phyloP scores from a whole-genome alignment of 2,329 filamentous ascomycete species.

The Hymenoscyphus fraxineus region DNA sequence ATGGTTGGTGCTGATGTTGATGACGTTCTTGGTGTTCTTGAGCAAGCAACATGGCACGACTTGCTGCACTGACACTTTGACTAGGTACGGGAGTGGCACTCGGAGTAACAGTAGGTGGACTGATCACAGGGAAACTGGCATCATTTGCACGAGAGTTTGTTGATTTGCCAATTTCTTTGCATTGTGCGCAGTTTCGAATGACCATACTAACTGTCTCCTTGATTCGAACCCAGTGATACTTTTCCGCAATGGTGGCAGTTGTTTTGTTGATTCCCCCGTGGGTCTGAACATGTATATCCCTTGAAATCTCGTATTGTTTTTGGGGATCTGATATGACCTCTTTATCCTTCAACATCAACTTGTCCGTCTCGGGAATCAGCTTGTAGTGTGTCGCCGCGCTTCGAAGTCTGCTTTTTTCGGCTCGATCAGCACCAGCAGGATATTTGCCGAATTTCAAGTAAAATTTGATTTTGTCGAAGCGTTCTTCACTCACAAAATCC shows the following conservation, averaged over 20 bases:
- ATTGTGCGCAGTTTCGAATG: slow-evolving; percentile 86
- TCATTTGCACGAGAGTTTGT: slow-evolving; percentile 34
- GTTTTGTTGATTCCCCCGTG: slow-evolving; percentile 99
- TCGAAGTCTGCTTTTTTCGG: slow-evolving; percentile 90
- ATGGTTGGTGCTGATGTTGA: slow-evolving; percentile 15
- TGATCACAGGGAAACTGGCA: slow-evolving; percentile 17
- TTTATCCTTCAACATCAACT: slow-evolving; percentile 95
- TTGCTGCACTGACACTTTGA: slow-evolving; percentile 25
- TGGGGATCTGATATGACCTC: slow-evolving; percentile 91
- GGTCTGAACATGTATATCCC: slow-evolving; percentile 66
- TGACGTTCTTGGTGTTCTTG: slow-evolving; percentile 13
- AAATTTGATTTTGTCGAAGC: slow-evolving; percentile 97
- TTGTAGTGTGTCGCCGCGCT: slow-evolving; percentile 96
- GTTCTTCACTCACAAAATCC: slow-evolving; percentile 86
- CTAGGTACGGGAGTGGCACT: slow-evolving; percentile 12
- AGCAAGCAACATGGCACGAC: slow-evolving; percentile 25
- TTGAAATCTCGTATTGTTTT: slow-evolving; percentile 85
- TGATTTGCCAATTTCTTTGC: slow-evolving; percentile 72
- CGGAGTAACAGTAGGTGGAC: slow-evolving; percentile 12
- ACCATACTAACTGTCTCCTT: slow-evolving; percentile 96
- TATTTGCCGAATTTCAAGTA: slow-evolving; percentile 95
- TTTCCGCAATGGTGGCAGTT: slow-evolving; percentile 87
- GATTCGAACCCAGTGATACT: slow-evolving; percentile 96
- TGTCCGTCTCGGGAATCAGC: slow-evolving; percentile 61
- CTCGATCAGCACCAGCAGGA: slow-evolving; percentile 85